Evolutionary conservation across 495 filamentous ascomycete genomes (phyloP).

Genomic region (Monascus purpureus): DNA sequence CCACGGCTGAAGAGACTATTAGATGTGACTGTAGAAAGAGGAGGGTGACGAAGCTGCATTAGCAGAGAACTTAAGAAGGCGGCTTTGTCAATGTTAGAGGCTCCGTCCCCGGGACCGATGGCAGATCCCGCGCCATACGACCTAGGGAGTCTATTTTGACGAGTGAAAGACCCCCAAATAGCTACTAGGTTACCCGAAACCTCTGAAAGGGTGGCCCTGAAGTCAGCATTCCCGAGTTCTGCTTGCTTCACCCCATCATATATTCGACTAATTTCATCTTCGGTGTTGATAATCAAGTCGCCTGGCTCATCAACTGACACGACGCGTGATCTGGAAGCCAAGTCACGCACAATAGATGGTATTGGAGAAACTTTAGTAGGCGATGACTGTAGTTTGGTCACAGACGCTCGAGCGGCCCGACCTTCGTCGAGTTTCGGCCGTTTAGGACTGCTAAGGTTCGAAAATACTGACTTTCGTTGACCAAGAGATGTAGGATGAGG

Average conservation of each 20-base stretch:
- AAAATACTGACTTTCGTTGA: conserved; percentile 26
- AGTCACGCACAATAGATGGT: conserved; percentile 29
- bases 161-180: conserved; percentile 43
- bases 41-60: conserved; percentile 62
- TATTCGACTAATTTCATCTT: conserved; percentile 27
- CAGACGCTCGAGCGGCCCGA: conserved; percentile 24
- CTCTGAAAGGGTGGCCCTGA: conserved; percentile 40
- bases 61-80: conserved; percentile 57
- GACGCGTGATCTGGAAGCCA: conserved; percentile 20
- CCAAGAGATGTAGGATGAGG: conserved; percentile 6
- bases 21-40: conserved; percentile 18
- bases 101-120: conserved; percentile 49
- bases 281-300: conserved; percentile 31
- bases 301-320: conserved; percentile 27
- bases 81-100: conserved; percentile 51
- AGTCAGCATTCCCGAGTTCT: conserved; percentile 36
- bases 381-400: conserved; percentile 23
- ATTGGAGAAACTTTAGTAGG: conserved; percentile 38
- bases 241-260: conserved; percentile 43
- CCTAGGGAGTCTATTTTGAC: conserved; percentile 25
- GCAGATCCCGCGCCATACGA: conserved; percentile 33
- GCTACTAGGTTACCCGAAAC: conserved; percentile 38
- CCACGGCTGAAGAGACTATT: conserved; percentile 10
- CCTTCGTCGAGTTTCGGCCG: conserved; percentile 30
- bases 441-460: conserved; percentile 28